Conservation (phyloP, 495 filamentous ascomycete species). For the Ramalina intermedia region DNA sequence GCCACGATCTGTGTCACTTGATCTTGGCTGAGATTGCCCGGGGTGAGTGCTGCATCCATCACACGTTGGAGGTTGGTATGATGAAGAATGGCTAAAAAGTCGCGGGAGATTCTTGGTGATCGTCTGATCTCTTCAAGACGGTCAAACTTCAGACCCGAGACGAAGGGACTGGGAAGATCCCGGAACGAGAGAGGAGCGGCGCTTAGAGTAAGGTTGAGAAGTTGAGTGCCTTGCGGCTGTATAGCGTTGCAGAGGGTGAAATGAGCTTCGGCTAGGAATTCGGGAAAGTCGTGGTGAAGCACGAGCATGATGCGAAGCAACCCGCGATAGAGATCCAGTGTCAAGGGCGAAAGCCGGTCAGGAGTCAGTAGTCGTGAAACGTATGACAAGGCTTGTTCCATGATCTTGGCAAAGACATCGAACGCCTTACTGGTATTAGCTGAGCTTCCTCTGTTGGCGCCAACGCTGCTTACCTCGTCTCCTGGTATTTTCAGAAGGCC, state of each 20-base stretch:
- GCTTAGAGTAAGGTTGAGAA: constrained; percentile 77
- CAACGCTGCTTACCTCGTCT: constrained; percentile 25
- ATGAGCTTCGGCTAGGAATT: constrained; percentile 80
- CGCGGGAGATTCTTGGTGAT: constrained; percentile 44
- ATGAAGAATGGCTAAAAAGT: constrained; percentile 43
- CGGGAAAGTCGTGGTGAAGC: constrained; percentile 85
- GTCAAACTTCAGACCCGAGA: constrained; percentile 65
- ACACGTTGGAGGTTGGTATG: constrained; percentile 50
- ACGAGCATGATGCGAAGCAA: constrained; percentile 69
- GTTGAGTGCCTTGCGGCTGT: constrained; percentile 70
- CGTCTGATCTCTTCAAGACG: constrained; percentile 63
- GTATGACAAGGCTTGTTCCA: constrained; percentile 59
- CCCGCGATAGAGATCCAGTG: constrained; percentile 73
- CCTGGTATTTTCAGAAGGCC: constrained; percentile 55
- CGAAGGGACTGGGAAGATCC: constrained; percentile 71
- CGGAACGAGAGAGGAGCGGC: constrained; percentile 64
- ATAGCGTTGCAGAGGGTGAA: constrained; percentile 74
- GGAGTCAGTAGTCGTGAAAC: constrained; percentile 71
- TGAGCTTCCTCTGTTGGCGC: background rate
- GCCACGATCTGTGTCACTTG: constrained; percentile 57
- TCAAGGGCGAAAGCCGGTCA: constrained; percentile 47
- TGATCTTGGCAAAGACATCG: constrained; percentile 56
- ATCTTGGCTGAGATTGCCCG: constrained; percentile 43
- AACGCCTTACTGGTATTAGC: constrained; percentile 40
- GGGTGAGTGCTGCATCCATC: constrained; percentile 50